phyloP scores from a whole-genome alignment of 345 rosid genomes.

The Eucalyptus cloeziana region DNA sequence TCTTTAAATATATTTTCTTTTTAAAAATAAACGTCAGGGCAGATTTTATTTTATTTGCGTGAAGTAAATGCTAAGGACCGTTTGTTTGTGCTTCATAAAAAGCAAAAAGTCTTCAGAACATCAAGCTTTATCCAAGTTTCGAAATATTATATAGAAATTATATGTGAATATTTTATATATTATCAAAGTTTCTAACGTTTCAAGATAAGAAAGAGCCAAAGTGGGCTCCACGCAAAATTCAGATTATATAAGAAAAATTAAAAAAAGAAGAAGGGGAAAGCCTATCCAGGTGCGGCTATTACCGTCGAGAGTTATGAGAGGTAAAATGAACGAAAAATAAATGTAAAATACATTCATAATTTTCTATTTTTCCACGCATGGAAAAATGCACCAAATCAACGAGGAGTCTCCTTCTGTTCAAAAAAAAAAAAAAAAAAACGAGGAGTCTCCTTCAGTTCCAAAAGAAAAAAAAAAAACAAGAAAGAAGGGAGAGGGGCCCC shows the following conservation, averaged over 20 bases:
- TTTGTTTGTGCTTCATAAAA: neutral
- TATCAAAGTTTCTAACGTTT: neutral
- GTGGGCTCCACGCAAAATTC: neutral
- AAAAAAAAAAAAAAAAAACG: neutral
- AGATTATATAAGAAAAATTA: neutral
- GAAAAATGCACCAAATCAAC: neutral
- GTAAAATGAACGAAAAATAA: neutral
- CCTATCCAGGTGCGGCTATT: neutral
- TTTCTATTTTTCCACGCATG: neutral
- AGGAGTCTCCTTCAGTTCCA: neutral
- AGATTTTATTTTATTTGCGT: fast-evolving
- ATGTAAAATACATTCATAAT: neutral
- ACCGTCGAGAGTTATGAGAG: neutral
- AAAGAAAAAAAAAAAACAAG: neutral
- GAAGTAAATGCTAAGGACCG: neutral
- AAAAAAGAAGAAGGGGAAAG: neutral
- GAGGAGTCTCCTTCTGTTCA: neutral
- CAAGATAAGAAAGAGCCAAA: neutral
- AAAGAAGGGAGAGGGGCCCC: neutral
- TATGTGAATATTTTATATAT: neutral
- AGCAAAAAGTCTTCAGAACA: neutral
- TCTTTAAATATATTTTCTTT: neutral
- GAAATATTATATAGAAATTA: neutral
- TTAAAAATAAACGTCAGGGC: neutral
- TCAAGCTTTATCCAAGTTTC: neutral